These are phyloP conservation scores for Knoxia roxburghii DNA, from an alignment of 257 asterid species.

Conservation along the genomic window DNA sequence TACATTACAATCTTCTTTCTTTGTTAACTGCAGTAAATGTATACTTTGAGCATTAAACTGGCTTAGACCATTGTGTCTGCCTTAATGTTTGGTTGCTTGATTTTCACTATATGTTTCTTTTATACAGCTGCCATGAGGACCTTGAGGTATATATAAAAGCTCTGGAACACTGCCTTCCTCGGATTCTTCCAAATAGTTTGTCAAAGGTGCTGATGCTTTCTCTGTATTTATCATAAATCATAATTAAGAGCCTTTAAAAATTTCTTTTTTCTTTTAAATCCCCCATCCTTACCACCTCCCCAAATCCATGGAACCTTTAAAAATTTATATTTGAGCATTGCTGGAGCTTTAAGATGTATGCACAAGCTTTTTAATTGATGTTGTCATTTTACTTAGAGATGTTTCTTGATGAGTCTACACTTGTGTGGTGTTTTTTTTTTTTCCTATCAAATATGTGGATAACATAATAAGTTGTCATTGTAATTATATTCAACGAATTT, in stretches of 20 bases:
- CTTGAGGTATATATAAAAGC: slow-evolving; percentile 58
- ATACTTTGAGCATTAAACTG: too few species aligned
- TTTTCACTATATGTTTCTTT: slow-evolving; percentile 13
- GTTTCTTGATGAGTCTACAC: not conserved
- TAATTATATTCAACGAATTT: not conserved
- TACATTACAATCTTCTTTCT: slow-evolving; percentile 16
- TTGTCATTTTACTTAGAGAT: not conserved
- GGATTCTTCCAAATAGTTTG: slow-evolving; percentile 73
- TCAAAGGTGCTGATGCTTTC: slow-evolving; percentile 48
- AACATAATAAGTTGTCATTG: not conserved
- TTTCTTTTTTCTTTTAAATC: too few species aligned
- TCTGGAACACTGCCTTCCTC: slow-evolving; percentile 51
- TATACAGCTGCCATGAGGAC: slow-evolving; percentile 58
- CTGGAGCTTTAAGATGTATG: not conserved
- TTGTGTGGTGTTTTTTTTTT: not conserved
- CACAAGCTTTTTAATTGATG: not conserved
- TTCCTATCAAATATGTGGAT: not conserved
- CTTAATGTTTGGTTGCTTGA: not conserved
- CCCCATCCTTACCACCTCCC: too few species aligned
- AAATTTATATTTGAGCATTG: not conserved
- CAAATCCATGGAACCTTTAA: too few species aligned
- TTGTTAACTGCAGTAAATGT: too few species aligned
- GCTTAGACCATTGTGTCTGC: not conserved
- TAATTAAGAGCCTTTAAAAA: too few species aligned
- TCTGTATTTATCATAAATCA: not conserved